Conservation (phyloP, 306 rosid species). For the Inga oerstediana region DNA sequence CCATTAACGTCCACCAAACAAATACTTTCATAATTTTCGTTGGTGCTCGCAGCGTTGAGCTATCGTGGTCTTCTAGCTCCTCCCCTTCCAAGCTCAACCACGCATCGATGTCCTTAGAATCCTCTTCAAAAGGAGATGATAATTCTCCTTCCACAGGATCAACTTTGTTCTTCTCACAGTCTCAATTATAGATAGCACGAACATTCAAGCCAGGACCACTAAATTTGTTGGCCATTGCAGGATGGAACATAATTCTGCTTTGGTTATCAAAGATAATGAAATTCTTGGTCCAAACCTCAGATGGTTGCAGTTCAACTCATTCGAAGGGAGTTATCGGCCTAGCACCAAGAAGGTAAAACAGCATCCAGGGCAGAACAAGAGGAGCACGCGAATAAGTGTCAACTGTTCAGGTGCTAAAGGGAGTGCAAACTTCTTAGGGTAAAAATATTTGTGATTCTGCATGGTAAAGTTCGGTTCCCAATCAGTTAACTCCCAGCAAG, state of each 20-base stretch:
- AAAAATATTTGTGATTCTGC: slow-evolving; percentile 70
- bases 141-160: slow-evolving; percentile 50
- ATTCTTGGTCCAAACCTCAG: slow-evolving; percentile 83
- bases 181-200: slow-evolving; percentile 48
- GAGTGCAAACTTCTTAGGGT: slow-evolving; percentile 50
- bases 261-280: slow-evolving; percentile 78
- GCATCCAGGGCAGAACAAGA: slow-evolving; percentile 52
- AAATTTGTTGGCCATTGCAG: slow-evolving; percentile 71
- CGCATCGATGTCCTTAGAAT: slow-evolving; percentile 81
- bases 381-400: slow-evolving; percentile 60
- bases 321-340: slow-evolving; percentile 63
- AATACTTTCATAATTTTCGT: slow-evolving; percentile 50
- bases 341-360: slow-evolving; percentile 58
- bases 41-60: slow-evolving; percentile 86
- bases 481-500: slow-evolving; percentile 38
- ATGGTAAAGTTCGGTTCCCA: slow-evolving; percentile 44
- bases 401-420: slow-evolving; percentile 59
- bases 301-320: slow-evolving; percentile 78
- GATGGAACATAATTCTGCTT: slow-evolving; percentile 83
- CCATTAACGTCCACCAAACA: not conserved
- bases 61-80: slow-evolving; percentile 65
- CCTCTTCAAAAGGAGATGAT: slow-evolving; percentile 71
- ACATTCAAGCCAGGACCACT: slow-evolving; percentile 54
- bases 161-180: slow-evolving; percentile 44
- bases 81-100: slow-evolving; percentile 83